Evolutionary conservation across 108 stramenopile species (phyloP).

Genomic region (Halocafeteria seosinensis): DNA sequence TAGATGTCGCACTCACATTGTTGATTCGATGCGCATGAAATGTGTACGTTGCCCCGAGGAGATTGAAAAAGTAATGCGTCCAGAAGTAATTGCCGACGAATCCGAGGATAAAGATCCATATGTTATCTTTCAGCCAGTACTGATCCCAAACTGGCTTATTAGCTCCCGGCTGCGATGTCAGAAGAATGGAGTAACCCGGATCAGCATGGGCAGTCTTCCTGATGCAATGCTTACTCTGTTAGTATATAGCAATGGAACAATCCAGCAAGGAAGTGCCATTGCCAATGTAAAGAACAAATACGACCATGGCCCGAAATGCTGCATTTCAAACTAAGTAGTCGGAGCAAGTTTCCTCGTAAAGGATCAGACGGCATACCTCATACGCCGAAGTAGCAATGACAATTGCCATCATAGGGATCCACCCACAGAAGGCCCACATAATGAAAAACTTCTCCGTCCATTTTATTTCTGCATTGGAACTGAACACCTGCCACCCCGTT

Average conservation of each 20-base stretch:
- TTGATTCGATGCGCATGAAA: conserved; percentile 78
- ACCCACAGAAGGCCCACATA: neutral
- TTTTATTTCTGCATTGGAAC: neutral
- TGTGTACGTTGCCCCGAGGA: conserved; percentile 76
- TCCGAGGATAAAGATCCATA: conserved; percentile 67
- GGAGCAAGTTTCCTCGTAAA: too few relatives aligned
- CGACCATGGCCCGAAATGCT: too few relatives aligned
- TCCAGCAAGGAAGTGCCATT: neutral
- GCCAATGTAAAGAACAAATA: neutral
- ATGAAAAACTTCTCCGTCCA: neutral
- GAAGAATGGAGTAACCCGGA: too few relatives aligned
- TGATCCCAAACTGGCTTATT: conserved; percentile 45
- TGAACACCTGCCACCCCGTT: neutral
- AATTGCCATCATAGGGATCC: neutral
- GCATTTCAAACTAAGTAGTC: too few relatives aligned
- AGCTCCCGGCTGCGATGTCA: conserved; percentile 36
- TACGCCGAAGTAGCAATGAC: too few relatives aligned
- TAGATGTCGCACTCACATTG: too few relatives aligned
- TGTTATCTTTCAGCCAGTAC: conserved; percentile 67
- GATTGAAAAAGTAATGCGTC: conserved; percentile 79
- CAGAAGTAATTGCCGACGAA: conserved; percentile 98
- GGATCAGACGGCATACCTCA: too few relatives aligned
- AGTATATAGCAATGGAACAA: neutral
- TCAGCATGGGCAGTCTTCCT: too few relatives aligned
- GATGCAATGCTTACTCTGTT: too few relatives aligned